phyloP scores from a whole-genome alignment of 2,329 filamentous ascomycete species.

The Pseudocercospora fuligena region DNA sequence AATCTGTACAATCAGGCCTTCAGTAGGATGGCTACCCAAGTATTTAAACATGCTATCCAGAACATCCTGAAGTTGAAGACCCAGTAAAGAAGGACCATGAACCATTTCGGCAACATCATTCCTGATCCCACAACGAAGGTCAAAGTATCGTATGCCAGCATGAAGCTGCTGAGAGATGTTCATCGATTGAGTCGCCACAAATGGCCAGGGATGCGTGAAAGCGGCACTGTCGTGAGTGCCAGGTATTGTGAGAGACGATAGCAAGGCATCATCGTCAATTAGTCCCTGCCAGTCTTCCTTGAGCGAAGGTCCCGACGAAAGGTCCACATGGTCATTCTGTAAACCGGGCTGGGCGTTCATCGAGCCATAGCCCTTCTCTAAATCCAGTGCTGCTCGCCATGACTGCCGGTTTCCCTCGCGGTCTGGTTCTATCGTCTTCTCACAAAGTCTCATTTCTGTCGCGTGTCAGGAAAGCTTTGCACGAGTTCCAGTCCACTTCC shows the following conservation, averaged over 20 bases:
- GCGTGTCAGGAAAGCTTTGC: background rate
- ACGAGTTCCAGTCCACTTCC: background rate
- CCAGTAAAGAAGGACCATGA: conserved; percentile 40
- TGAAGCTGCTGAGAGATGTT: conserved; percentile 38
- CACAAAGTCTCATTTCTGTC: background rate
- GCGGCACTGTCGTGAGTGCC: conserved; percentile 46
- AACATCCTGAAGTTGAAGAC: conserved; percentile 37
- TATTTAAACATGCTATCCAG: conserved; percentile 39
- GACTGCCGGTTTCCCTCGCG: no score
- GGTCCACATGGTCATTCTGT: background rate
- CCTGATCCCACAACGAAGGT: conserved; percentile 42
- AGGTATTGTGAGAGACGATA: conserved; percentile 42
- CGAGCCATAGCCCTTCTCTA: background rate
- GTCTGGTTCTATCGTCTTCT: background rate
- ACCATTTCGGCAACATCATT: conserved; percentile 43
- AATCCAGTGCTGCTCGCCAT: no score
- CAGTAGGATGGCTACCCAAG: conserved; percentile 36
- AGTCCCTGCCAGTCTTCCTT: conserved; percentile 25
- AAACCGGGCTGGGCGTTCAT: background rate
- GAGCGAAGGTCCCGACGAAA: background rate
- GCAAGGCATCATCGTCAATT: conserved; percentile 30
- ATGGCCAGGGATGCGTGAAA: conserved; percentile 41
- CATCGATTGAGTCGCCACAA: conserved; percentile 42
- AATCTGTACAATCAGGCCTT: conserved; percentile 43
- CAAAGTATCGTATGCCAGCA: conserved; percentile 44